Conservation (phyloP, 441 rosid species). For the Eutrema salsugineum region DNA sequence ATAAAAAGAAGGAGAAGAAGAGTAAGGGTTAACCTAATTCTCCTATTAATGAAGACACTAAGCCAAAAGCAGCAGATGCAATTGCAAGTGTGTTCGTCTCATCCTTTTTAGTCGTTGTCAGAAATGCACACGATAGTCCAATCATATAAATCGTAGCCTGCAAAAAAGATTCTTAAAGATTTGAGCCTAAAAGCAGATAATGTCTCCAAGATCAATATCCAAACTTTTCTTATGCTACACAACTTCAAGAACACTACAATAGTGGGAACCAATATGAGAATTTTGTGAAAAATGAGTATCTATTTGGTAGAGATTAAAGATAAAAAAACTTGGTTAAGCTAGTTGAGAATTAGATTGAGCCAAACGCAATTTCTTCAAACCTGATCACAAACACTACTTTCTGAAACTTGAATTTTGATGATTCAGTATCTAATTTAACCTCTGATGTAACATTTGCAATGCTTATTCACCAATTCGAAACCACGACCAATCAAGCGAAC, state of each 20-base stretch:
- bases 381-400: neutral
- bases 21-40: slow-evolving; percentile 54
- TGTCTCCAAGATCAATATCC: neutral
- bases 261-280: too few species aligned
- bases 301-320: neutral
- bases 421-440: too few species aligned
- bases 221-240: neutral
- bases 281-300: neutral
- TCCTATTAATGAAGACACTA: slow-evolving; percentile 51
- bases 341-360: neutral
- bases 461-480: neutral
- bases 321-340: too few species aligned
- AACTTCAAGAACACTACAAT: neutral
- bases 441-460: neutral
- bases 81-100: slow-evolving; percentile 34
- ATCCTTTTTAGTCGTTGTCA: slow-evolving; percentile 36
- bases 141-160: slow-evolving; percentile 50
- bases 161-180: slow-evolving; percentile 8
- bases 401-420: neutral
- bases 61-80: slow-evolving; percentile 41
- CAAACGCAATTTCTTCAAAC: neutral
- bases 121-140: slow-evolving; percentile 35
- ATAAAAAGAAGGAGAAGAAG: neutral
- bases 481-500: neutral
- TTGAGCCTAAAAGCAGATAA: neutral